Conservation (phyloP, 129 eudicot genomes). For the Logfia minima region DNA sequence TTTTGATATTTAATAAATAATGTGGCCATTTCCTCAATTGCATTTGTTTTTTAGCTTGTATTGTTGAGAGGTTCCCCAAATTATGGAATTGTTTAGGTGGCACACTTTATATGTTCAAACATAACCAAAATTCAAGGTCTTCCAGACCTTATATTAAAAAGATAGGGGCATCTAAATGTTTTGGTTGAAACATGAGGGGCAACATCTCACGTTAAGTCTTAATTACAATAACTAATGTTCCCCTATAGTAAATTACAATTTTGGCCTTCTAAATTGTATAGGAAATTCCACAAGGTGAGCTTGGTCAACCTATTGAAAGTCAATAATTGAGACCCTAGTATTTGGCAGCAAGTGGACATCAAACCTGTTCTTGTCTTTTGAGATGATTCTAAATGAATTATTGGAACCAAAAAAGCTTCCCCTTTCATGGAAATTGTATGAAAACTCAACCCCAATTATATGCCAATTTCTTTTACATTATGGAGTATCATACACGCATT, state of each 20-base stretch:
- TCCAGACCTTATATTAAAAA: slow-evolving; percentile 19
- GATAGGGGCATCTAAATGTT: slow-evolving; percentile 18
- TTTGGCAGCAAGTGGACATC: slow-evolving; percentile 29
- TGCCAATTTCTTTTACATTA: background rate
- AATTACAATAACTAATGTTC: slow-evolving; percentile 17
- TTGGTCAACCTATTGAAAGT: slow-evolving; percentile 34
- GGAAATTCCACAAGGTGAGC: slow-evolving; percentile 17
- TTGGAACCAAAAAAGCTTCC: slow-evolving; percentile 23
- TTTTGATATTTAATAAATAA: background rate
- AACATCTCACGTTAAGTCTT: slow-evolving; percentile 27
- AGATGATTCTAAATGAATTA: slow-evolving; percentile 26
- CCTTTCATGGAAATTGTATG: slow-evolving; percentile 3
- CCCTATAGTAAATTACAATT: slow-evolving; percentile 16
- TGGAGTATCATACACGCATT: background rate
- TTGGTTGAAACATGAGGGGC: slow-evolving; percentile 24
- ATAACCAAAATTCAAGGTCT: slow-evolving; percentile 23
- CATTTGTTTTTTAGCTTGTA: slow-evolving; percentile 18
- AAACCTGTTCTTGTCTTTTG: slow-evolving; percentile 14
- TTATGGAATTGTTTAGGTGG: slow-evolving; percentile 24
- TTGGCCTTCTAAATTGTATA: slow-evolving; percentile 8
- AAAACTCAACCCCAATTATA: slow-evolving; percentile 24
- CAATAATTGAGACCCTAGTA: slow-evolving; percentile 20
- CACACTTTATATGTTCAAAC: slow-evolving; percentile 22
- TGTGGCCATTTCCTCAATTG: background rate
- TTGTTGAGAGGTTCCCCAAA: slow-evolving; percentile 23